These are phyloP conservation scores for bread wheat (Triticum aestivum) DNA, from an alignment of 176 grass and related monocot genomes.

Conservation along the genomic window IWGSC_CS_RefSeq_v2.1 NC_057813.1:342464517-342465016, in stretches of 20 bases:
- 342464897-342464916: conserved; percentile 90
- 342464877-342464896: conserved; percentile 81
- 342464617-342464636: conserved; percentile 92
- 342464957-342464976: conserved; percentile 85
- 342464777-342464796: conserved; percentile 19
- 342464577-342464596: conserved; percentile 88
- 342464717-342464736: conserved; percentile 29
- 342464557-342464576: conserved; percentile 64
- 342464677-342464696: conserved; percentile 72
- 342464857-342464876: conserved; percentile 71
- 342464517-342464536: not conserved
- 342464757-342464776: conserved; percentile 12
- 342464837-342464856: conserved; percentile 62
- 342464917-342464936: conserved; percentile 78
- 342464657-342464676: conserved; percentile 89
- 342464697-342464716: conserved; percentile 29
- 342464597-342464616: conserved; percentile 77
- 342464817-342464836: conserved; percentile 29
- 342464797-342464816: conserved; percentile 16
- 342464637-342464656: conserved; percentile 88
- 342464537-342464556: conserved; percentile 15
- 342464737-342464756: not conserved
- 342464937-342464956: conserved; percentile 76
- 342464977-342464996: conserved; percentile 87
- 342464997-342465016: conserved; percentile 86